A percentile compares a stretch with the other conserved stretches of the same genome.
Evolutionary conservation across 345 rosid genomes (phyloP).

Genomic region (Kandelia obovata): DNA sequence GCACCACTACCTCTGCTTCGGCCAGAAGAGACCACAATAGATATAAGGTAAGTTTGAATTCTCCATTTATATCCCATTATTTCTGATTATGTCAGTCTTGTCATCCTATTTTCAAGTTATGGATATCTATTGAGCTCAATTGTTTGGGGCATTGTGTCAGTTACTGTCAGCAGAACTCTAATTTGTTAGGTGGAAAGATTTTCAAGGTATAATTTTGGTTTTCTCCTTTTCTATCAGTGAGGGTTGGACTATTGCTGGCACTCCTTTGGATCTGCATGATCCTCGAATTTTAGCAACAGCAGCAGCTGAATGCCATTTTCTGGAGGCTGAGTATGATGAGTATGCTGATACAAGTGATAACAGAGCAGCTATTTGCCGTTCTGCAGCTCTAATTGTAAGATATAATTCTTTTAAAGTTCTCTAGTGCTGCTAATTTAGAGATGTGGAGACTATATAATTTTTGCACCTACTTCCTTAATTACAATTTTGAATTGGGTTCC

Average conservation of each 20-base stretch:
- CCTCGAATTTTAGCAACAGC: slow-evolving; percentile 31
- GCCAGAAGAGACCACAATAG: slow-evolving; percentile 15
- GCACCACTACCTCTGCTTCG: slow-evolving; percentile 21
- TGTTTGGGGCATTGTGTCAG: not conserved
- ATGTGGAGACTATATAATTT: not conserved
- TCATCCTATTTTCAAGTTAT: not conserved
- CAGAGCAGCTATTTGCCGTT: slow-evolving; percentile 26
- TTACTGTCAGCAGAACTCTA: too few species aligned
- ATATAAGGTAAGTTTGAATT: slow-evolving; percentile 11
- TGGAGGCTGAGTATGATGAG: slow-evolving; percentile 28
- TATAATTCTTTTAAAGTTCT: not conserved
- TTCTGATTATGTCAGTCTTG: not conserved
- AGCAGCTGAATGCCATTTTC: slow-evolving; percentile 24
- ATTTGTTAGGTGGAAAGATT: not conserved
- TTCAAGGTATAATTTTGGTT: not conserved
- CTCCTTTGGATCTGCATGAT: slow-evolving; percentile 31
- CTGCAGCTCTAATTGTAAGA: slow-evolving; percentile 30
- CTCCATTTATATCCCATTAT: not conserved
- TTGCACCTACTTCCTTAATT: not conserved
- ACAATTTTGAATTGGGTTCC: not conserved
- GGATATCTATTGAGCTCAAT: not conserved
- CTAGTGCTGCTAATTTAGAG: not conserved
- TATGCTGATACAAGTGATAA: slow-evolving; percentile 27
- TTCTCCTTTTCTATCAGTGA: slow-evolving; percentile 16
- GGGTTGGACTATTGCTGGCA: slow-evolving; percentile 29